These are phyloP conservation scores for Exophiala spinifera DNA, from an alignment of 2,329 filamentous ascomycete genomes.

Conservation along the genomic window DNA sequence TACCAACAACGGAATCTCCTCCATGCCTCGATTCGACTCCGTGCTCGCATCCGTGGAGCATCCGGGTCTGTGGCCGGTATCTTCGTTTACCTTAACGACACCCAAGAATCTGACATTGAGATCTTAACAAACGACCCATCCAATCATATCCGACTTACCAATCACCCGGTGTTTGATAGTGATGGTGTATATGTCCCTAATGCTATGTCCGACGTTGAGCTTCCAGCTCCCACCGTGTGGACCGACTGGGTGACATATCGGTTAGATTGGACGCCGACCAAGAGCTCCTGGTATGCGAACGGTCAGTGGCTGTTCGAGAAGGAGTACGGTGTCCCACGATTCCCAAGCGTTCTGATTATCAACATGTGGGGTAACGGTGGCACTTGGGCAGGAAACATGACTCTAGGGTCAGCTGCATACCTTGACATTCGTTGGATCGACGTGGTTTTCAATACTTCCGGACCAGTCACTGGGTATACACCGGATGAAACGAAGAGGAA, in stretches of 20 bases:
- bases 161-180: conserved; percentile 33
- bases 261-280: conserved; percentile 39
- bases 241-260: conserved; percentile 41
- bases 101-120: conserved; percentile 53
- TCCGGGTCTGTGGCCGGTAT: conserved; percentile 50
- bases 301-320: conserved; percentile 33
- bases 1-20: conserved; percentile 2
- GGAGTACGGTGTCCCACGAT: conserved; percentile 36
- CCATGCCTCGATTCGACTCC: conserved; percentile 44
- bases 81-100: conserved; percentile 48
- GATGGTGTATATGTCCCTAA: conserved; percentile 41
- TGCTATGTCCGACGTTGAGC: conserved; percentile 32
- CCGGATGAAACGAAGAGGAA: neutral
- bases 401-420: conserved; percentile 36
- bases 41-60: conserved; percentile 44
- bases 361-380: conserved; percentile 46
- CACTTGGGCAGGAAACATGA: conserved; percentile 42
- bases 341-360: conserved; percentile 39
- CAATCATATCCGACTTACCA: conserved; percentile 42
- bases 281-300: conserved; percentile 41
- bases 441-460: conserved; percentile 36
- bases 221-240: conserved; percentile 35
- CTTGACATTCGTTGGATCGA: conserved; percentile 45
- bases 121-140: conserved; percentile 49
- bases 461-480: neutral